phyloP scores from a whole-genome alignment of 176 grass and related monocot genomes.

The Dendrocalamus sinicus region DNA sequence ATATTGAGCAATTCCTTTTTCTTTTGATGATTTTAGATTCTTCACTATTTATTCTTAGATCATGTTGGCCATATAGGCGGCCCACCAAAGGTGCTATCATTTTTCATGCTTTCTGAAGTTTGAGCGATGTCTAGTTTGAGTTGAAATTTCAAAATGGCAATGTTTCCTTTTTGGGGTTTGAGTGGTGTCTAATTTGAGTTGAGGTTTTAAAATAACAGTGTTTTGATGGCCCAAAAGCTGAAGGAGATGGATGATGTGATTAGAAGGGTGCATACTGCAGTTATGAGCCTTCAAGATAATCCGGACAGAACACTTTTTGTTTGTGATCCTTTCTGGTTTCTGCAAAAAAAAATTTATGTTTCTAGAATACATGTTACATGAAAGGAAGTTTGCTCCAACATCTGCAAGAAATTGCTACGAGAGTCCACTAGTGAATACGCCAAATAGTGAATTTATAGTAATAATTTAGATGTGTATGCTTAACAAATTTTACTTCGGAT shows the following conservation, averaged over 20 bases:
- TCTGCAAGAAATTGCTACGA: not conserved
- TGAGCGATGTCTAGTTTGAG: conserved; percentile 15
- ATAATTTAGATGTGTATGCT: not conserved
- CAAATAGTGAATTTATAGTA: not conserved
- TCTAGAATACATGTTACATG: conserved; percentile 7
- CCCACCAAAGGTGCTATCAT: conserved; percentile 61
- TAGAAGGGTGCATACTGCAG: conserved; percentile 58
- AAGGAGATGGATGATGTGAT: conserved; percentile 98
- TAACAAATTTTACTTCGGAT: conserved; percentile 18
- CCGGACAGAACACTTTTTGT: conserved; percentile 71
- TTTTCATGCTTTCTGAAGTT: conserved; percentile 21
- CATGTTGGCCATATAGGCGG: conserved; percentile 93
- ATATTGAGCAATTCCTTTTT: conserved; percentile 29
- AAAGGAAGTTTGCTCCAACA: not conserved
- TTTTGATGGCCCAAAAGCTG: conserved; percentile 85
- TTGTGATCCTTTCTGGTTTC: conserved; percentile 44
- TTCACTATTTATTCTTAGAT: conserved; percentile 96
- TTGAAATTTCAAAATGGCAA: conserved; percentile 54
- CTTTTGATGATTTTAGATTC: conserved; percentile 63
- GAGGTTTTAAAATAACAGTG: conserved; percentile 57
- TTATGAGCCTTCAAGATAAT: conserved; percentile 52
- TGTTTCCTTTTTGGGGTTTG: conserved; percentile 10
- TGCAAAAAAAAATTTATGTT: conserved; percentile 14
- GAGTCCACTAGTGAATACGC: not conserved
- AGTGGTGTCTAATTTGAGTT: conserved; percentile 27